Base-by-base conservation (phyloP, 257 asterid species). In the Ophiorrhiza pumila region DNA sequence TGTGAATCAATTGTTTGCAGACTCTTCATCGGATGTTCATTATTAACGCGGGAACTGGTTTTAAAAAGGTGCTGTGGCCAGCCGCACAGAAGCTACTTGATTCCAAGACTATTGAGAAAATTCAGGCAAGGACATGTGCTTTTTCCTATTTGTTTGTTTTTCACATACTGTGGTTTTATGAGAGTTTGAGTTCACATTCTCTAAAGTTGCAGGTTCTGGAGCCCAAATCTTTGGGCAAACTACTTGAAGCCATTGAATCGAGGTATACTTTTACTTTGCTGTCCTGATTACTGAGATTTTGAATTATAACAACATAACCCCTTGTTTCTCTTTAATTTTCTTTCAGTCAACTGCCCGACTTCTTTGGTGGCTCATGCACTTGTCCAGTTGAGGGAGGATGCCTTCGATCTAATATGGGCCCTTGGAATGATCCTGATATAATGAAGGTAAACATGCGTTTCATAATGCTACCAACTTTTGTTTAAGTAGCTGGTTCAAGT, bases 51-150 rank as follows among this genome's bases (percentile, higher is more conserved):
- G 97, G 98, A 75, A 71, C 95, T 81, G 96, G 90, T 69, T 92
- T 95, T 85, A 92, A 85, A 80, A 91, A 87, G 83, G 87, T 90
- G 82, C 88, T 93, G 68, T 93, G 98, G 98, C 98, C 97, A 61
- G 96, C 97, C 75, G 96, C 96, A 63, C 92, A 89, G 83, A 93
- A 85, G 81, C 85, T 93, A 76, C 81, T 93, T 65, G 98, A 93
- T 84, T 32, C 93, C 77, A 91, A 89, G 82, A 91, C 97, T 56
- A 87, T 91, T 71, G 83, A 82, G 13, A 93, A 91, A 86, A 84
- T 93, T 71, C 87, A 93, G 86, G 98, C 89, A 79, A 65, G 76
- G 50, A 32, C 42, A 74, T 68, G 49, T 49, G 67, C 69, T 74
- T 52, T 47, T 57, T 31, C 25, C 42, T 34, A 9, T 11, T 45